A percentile compares a stretch with the other conserved stretches of the same genome.
These are phyloP conservation scores for Coemansia guatemalensis DNA, from an alignment of 192 early-diverging fungal species.

Conservation along the genomic window DNA sequence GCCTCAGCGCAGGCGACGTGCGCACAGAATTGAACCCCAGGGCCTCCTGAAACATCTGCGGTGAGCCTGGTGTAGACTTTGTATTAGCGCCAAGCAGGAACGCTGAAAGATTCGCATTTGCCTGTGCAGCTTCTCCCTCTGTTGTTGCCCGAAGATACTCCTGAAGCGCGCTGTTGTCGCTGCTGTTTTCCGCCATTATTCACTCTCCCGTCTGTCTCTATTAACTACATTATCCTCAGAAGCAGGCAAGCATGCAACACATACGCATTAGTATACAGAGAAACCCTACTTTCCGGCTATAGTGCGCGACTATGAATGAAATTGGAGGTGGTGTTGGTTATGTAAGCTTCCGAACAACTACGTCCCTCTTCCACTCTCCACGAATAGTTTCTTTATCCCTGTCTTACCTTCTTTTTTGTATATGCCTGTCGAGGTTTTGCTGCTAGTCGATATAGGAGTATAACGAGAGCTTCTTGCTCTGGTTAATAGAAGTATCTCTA, in stretches of 20 bases:
- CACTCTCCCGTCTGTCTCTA: neutral
- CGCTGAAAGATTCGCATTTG: conserved; percentile 23
- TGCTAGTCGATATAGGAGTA: neutral
- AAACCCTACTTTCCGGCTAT: neutral
- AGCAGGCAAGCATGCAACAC: too few relatives aligned
- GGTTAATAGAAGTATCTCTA: neutral
- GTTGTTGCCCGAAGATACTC: neutral
- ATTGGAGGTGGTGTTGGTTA: neutral
- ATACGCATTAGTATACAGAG: neutral
- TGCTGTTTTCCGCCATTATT: neutral
- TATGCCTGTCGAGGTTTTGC: neutral
- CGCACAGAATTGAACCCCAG: conserved; percentile 46
- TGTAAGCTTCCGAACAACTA: neutral
- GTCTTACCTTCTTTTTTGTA: neutral
- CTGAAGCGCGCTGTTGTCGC: neutral
- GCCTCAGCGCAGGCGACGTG: conserved; percentile 31
- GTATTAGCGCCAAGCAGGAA: conserved; percentile 23
- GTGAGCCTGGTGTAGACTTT: conserved; percentile 45
- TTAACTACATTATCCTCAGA: neutral
- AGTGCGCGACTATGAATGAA: neutral
- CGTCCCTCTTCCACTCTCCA: too few relatives aligned
- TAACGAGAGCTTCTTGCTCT: neutral
- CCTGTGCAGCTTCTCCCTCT: neutral
- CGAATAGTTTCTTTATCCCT: neutral
- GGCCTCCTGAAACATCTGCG: conserved; percentile 15